Conservation (phyloP, 306 rosid species). For the Arachis hypogaea region DNA sequence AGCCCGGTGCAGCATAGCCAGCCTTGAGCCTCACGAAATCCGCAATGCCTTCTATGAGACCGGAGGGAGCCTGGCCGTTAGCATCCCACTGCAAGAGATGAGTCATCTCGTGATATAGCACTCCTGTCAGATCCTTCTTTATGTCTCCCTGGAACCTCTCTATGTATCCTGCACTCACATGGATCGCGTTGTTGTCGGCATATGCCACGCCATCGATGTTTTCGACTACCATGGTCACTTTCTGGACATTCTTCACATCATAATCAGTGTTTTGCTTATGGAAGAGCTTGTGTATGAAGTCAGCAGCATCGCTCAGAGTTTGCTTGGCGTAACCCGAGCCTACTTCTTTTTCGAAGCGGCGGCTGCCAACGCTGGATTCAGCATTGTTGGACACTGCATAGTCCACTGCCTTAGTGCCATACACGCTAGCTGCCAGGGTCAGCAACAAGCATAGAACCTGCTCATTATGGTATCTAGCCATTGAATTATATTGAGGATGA, state of each 20-base stretch:
- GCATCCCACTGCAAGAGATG: constrained; percentile 53
- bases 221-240: constrained; percentile 40
- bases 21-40: constrained; percentile 55
- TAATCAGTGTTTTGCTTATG: constrained; percentile 18
- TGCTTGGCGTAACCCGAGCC: constrained; percentile 40
- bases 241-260: constrained; percentile 33
- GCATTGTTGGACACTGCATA: constrained; percentile 39
- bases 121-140: constrained; percentile 42
- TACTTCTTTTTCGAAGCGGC: constrained; percentile 39
- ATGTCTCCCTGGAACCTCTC: constrained; percentile 19
- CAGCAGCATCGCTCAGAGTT: constrained; percentile 33
- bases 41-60: constrained; percentile 50
- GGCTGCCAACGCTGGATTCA: constrained; percentile 26
- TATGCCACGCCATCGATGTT: constrained; percentile 39
- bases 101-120: constrained; percentile 52
- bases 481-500: neutral
- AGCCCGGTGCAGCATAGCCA: constrained; percentile 20
- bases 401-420: constrained; percentile 26
- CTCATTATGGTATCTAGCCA: constrained; percentile 34
- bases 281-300: constrained; percentile 44
- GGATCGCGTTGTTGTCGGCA: constrained; percentile 42
- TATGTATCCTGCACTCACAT: constrained; percentile 33
- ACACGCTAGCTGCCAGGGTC: constrained; percentile 25
- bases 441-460: constrained; percentile 31
- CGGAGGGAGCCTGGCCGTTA: constrained; percentile 36